A percentile compares a stretch with the other conserved stretches of the same genome.
Conservation (phyloP, 1,139 yeast species). For the Yamadazyma spencermartinsiae region DNA sequence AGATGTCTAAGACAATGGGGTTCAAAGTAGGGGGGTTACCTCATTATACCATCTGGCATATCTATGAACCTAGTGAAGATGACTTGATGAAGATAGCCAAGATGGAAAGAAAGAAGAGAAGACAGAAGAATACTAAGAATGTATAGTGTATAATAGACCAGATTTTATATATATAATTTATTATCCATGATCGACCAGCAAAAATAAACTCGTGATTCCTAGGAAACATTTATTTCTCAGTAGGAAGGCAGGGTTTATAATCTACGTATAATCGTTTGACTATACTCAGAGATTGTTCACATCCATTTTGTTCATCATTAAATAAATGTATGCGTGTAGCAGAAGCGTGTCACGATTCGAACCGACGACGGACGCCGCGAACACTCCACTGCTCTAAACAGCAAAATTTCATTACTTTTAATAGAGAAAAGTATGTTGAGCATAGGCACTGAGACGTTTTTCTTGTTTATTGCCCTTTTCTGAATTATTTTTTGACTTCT, state of each 20-base stretch:
- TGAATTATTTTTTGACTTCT: too few species aligned
- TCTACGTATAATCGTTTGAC: constrained; percentile 43
- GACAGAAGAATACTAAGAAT: constrained; percentile 24
- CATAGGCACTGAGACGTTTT: too few species aligned
- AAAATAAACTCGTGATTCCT: not conserved
- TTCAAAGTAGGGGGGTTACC: constrained; percentile 83
- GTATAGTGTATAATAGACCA: constrained; percentile 3
- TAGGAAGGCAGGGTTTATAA: constrained; percentile 56
- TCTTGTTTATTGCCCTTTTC: too few species aligned
- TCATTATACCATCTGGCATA: constrained; percentile 87
- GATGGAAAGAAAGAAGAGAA: constrained; percentile 68
- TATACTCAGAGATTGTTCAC: constrained; percentile 57
- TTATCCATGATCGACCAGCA: constrained; percentile 1
- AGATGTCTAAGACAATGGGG: constrained; percentile 80
- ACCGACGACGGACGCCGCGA: too few species aligned
- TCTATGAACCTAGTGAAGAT: constrained; percentile 88
- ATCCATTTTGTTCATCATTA: constrained; percentile 50
- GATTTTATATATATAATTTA: not conserved
- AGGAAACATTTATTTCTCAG: constrained; percentile 28
- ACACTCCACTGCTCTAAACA: too few species aligned
- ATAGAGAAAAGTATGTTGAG: too few species aligned
- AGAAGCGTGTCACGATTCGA: constrained; percentile 22
- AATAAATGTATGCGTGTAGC: constrained; percentile 11
- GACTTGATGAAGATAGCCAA: constrained; percentile 74
- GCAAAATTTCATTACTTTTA: too few species aligned